Base-by-base conservation (phyloP, 2,329 filamentous ascomycete species). In the Cladosporium velox region DNA sequence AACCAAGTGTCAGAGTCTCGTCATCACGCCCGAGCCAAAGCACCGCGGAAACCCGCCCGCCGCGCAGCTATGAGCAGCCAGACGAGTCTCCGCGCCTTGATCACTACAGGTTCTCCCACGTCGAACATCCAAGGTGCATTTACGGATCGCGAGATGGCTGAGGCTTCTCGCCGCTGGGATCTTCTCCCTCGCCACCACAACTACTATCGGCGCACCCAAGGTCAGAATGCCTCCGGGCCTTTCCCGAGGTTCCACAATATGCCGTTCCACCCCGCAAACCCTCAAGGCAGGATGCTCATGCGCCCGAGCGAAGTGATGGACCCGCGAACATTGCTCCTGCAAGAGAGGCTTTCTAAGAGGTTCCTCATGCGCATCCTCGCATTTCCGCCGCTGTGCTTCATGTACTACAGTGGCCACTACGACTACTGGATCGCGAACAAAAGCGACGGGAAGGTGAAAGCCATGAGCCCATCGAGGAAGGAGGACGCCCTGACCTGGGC, bases 401-500 rank as follows among this genome's bases (percentile, higher is more conserved):
- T 67, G 21, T 51, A 64, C 51, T 26, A 44, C 61, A 24, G 70
- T 7, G 73, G 73, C 3, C 41, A 57, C 8, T 70, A 72, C 52
- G 73, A 75, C 34, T 52, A 65, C 24, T 18, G 65, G 65, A 71
- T 72, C 52, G 41, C 54, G n/a, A 59, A 59, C 47, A 66, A 66
- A 59, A 70, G 66, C 30, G 44, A 65, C 24, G 71, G 68, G 15
- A 64, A 67, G 26, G 66, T 75, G 54, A 65, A 44, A 58, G 67
- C 65, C 54, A 72, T 73, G 65, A 63, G 64, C n/a, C 35, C 60
- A 47, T 47, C 65, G 55, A 65, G 71, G 66, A 75, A 73, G 69
- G 59, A 64, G 35, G 61, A 66, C 6, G 72, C 71, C 24, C 60
- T 72, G 41, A 54, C 63, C 21, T 60, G 69, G 21, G 68, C 55